Base-by-base conservation (phyloP, 257 asterid species). In the Nicotiana noctiflora region DNA sequence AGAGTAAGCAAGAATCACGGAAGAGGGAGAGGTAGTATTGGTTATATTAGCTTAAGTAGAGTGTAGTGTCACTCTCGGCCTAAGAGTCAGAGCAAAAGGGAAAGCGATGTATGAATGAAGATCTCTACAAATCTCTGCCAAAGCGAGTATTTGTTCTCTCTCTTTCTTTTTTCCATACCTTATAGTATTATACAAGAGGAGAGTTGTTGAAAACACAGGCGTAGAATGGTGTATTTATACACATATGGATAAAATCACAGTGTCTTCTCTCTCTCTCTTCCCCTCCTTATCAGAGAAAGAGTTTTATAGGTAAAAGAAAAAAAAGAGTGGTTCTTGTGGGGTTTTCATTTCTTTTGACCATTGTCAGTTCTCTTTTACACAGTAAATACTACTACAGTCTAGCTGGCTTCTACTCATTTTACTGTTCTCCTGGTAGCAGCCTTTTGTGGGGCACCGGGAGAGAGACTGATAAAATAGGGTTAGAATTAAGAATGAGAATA, bases 11-110 rank as follows among this genome's bases (percentile, higher is more conserved):
- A 37, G 64, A 82, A 65, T 64, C 44, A 44, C 49, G 80, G 85
- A 80, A 56, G 80, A 84, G 77, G 68, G 68, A 51, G 31, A 81
- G 3, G 84, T 49, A 49, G 15, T 49, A 49, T 3, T 49, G 40
- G 70, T 31, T 37, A 37, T 40, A 40, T 40, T 40, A 40, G 46
- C 46, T 7, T 40, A 40, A 40, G 46, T 40, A 40, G 46, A 15
- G 29, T 82, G 85, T 81, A 21, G 82, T 76, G 81, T 85, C 88
- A 63, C 81, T 80, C 84, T 80, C 85, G 75, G 31, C 59, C 59
- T 61, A 84, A 49, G 83, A 84, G 83, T 81, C 81, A 55, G 85
- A 62, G 70, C 68, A 25, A 60, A 57, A 74, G 55, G 76, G 84
- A 79, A 72, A 79, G 83, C 52, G 83, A 85, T 40, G 66, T 53